Percentiles rank a stretch among this genome's conserved stretches.
Evolutionary conservation across 345 rosid species (phyloP).

Genomic region (Gossypium arboreum): DNA sequence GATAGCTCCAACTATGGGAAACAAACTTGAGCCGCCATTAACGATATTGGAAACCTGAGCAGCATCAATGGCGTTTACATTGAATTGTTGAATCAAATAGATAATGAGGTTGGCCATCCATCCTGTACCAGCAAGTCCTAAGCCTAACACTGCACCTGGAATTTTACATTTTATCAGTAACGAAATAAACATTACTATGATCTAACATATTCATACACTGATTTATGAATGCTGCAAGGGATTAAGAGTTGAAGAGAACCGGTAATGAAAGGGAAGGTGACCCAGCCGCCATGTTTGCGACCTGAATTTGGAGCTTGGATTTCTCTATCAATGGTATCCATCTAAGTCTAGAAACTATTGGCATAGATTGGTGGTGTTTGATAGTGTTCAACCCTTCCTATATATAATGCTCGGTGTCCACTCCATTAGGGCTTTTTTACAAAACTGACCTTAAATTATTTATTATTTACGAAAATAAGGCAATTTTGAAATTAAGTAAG

Average conservation of each 20-base stretch:
- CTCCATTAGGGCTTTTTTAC: not conserved
- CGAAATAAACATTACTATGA: not conserved
- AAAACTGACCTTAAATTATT: no score
- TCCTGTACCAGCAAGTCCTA: constrained; percentile 7
- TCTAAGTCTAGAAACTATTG: not conserved
- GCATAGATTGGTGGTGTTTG: not conserved
- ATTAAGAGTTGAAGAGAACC: not conserved
- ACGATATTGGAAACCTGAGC: constrained; percentile 20
- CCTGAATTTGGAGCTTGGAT: constrained; percentile 5
- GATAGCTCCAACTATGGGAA: constrained; percentile 25
- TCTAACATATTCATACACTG: not conserved
- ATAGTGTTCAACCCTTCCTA: no score
- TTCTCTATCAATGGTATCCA: not conserved
- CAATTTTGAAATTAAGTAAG: no score
- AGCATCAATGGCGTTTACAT: constrained; percentile 21
- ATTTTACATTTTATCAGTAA: not conserved
- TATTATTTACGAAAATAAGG: no score
- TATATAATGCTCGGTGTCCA: not conserved
- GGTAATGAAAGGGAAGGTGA: constrained; percentile 19
- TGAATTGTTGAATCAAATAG: constrained; percentile 29
- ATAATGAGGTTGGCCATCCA: constrained; percentile 22
- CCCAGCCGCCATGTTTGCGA: constrained; percentile 18
- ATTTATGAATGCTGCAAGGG: not conserved
- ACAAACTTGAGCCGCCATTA: constrained; percentile 9
- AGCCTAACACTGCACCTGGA: constrained; percentile 14